Percentiles rank a stretch among this genome's conserved stretches.
These are phyloP conservation scores for Camelina hispida DNA, from an alignment of 345 rosid genomes.

Conservation along the genomic window DNA sequence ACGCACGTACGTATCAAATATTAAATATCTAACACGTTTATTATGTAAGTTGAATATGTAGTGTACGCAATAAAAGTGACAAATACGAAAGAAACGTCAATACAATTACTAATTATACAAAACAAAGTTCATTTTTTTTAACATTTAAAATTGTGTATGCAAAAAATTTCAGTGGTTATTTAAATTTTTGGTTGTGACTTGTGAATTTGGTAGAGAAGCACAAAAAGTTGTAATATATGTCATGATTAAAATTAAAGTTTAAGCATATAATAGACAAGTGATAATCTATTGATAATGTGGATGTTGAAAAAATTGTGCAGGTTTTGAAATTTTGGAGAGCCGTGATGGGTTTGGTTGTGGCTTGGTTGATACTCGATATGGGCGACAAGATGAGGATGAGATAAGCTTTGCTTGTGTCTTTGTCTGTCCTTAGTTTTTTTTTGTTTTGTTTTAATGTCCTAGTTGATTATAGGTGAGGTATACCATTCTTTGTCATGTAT, in stretches of 20 bases:
- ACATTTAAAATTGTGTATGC: background rate
- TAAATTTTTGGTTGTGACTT: background rate
- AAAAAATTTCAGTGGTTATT: background rate
- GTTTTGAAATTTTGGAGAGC: slow-evolving; percentile 41
- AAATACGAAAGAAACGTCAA: background rate
- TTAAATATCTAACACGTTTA: background rate
- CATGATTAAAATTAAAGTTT: background rate
- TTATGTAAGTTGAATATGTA: background rate
- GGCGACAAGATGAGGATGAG: slow-evolving; percentile 27
- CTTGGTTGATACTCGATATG: slow-evolving; percentile 36
- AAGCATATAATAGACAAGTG: background rate
- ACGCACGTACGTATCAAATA: too few species aligned
- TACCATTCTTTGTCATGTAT: slow-evolving; percentile 39
- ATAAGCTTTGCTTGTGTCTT: slow-evolving; percentile 35
- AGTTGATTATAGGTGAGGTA: slow-evolving; percentile 44
- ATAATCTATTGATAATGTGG: slow-evolving; percentile 35
- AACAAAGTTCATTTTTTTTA: too few species aligned
- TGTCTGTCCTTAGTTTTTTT: slow-evolving; percentile 37
- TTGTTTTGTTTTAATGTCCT: background rate
- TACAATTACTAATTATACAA: background rate
- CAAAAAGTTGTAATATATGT: background rate
- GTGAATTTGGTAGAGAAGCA: background rate
- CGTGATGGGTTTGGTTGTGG: slow-evolving; percentile 42
- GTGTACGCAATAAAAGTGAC: background rate
- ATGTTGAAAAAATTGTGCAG: slow-evolving; percentile 47